Evolutionary conservation across 768 basidiomycete species (phyloP).

Genomic region (Mycena rebaudengoi): DNA sequence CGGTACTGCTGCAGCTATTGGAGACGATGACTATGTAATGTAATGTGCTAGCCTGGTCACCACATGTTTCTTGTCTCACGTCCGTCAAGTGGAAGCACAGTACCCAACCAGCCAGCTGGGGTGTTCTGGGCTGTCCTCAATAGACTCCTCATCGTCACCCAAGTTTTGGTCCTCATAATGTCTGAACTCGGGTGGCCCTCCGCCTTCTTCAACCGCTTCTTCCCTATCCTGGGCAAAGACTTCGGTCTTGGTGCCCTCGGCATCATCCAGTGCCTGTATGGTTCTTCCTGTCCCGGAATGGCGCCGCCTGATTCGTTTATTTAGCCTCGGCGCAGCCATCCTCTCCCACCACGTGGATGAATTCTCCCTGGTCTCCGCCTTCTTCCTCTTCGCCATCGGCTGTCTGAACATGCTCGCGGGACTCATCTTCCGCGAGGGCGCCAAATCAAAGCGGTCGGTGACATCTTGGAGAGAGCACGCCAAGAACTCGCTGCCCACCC

Average conservation of each 20-base stretch:
- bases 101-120: conserved; percentile 82
- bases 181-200: conserved; percentile 87
- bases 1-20: conserved; percentile 35
- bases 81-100: conserved; percentile 69
- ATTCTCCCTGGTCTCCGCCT: conserved; percentile 90
- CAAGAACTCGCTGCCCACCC: conserved; percentile 62
- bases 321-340: conserved; percentile 67
- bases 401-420: conserved; percentile 86
- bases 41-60: conserved; percentile 44
- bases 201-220: conserved; percentile 81
- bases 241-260: conserved; percentile 92
- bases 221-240: conserved; percentile 84
- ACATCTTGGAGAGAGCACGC: conserved; percentile 67
- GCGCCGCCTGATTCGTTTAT: too few relatives aligned
- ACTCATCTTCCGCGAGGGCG: conserved; percentile 72
- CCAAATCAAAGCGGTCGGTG: conserved; percentile 69
- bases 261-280: conserved; percentile 85
- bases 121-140: conserved; percentile 93
- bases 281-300: conserved; percentile 28
- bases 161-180: conserved; percentile 80
- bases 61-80: background rate
- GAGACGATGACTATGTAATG: conserved; percentile 82
- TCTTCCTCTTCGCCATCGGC: conserved; percentile 92
- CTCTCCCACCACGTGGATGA: conserved; percentile 84
- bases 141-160: conserved; percentile 86